Conservation (phyloP, 805 yeast genomes). For the Wickerhamomyces mucosus region DNA sequence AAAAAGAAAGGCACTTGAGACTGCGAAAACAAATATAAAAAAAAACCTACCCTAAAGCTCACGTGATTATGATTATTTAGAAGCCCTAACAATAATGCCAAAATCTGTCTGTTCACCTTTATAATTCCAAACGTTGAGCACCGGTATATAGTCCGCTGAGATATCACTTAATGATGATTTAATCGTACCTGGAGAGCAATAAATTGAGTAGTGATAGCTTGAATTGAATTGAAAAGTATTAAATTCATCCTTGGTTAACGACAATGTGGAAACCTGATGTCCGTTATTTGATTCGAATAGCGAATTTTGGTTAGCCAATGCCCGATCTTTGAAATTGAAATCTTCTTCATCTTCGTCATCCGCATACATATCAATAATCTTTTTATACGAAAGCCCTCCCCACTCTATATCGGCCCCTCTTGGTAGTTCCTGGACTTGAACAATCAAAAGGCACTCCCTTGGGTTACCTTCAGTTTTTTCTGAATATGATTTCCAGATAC, state of each 20-base stretch:
- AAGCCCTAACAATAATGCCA: slow-evolving; percentile 18
- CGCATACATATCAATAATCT: slow-evolving; percentile 25
- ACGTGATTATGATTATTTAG: slow-evolving; percentile 2
- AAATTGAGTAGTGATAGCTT: slow-evolving; percentile 15
- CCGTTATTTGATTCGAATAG: slow-evolving; percentile 10
- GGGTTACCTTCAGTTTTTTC: slow-evolving; percentile 19
- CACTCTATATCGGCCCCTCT: slow-evolving; percentile 61
- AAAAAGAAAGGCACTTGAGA: too few relatives aligned
- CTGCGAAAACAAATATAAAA: too few relatives aligned
- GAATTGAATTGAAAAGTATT: slow-evolving; percentile 3
- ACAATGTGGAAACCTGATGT: slow-evolving; percentile 11
- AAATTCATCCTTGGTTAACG: slow-evolving; percentile 10
- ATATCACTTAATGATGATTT: not conserved
- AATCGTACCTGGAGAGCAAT: slow-evolving; percentile 11
- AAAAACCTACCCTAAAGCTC: too few relatives aligned
- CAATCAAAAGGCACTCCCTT: slow-evolving; percentile 33
- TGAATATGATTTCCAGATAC: slow-evolving; percentile 39
- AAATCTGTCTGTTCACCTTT: slow-evolving; percentile 13
- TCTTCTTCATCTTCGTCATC: slow-evolving; percentile 27
- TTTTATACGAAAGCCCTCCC: slow-evolving; percentile 52
- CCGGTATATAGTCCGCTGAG: slow-evolving; percentile 22
- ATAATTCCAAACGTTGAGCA: slow-evolving; percentile 19
- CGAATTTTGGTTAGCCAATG: slow-evolving; percentile 3
- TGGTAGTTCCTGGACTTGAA: slow-evolving; percentile 51
- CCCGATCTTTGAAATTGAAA: not conserved